Evolutionary conservation across 441 rosid species (phyloP).

Genomic region (Pelargonium cotyledonis): DNA sequence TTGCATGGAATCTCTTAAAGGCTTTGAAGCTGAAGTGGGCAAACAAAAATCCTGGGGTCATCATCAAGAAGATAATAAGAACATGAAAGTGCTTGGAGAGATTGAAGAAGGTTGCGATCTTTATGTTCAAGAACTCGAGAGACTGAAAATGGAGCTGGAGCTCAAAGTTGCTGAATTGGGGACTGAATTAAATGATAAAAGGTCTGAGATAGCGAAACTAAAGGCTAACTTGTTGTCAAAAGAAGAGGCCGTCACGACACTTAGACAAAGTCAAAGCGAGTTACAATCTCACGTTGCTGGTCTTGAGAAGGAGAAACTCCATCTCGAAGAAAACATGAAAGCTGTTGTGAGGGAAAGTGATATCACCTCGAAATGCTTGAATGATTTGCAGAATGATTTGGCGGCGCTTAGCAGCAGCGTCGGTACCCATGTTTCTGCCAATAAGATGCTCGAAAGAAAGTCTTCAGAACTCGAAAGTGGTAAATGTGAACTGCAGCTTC

Average conservation of each 20-base stretch:
- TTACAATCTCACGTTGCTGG: slow-evolving; percentile 30
- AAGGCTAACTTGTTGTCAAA: slow-evolving; percentile 32
- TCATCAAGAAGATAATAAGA: slow-evolving; percentile 28
- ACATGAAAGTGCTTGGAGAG: slow-evolving; percentile 27
- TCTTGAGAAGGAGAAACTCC: slow-evolving; percentile 34
- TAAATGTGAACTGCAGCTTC: slow-evolving; percentile 30
- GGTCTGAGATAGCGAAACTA: slow-evolving; percentile 28
- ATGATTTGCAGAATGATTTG: too few species aligned
- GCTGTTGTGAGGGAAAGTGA: slow-evolving; percentile 30
- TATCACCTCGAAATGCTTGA: slow-evolving; percentile 17
- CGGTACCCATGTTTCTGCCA: slow-evolving; percentile 35
- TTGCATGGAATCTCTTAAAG: too few species aligned
- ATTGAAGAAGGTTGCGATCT: slow-evolving; percentile 24
- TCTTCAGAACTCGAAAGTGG: slow-evolving; percentile 34
- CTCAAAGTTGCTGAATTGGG: slow-evolving; percentile 26
- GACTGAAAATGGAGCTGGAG: slow-evolving; percentile 27
- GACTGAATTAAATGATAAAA: slow-evolving; percentile 23
- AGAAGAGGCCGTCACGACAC: slow-evolving; percentile 35
- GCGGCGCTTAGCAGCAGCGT: too few species aligned
- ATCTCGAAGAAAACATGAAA: slow-evolving; percentile 36
- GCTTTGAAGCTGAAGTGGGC: slow-evolving; percentile 13
- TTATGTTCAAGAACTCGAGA: slow-evolving; percentile 30
- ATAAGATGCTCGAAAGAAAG: slow-evolving; percentile 33
- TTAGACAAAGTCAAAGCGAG: slow-evolving; percentile 22
- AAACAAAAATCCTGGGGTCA: slow-evolving; percentile 19